Evolutionary conservation across 768 basidiomycete genomes (phyloP).

Genomic region (Clathrus columnatus): DNA sequence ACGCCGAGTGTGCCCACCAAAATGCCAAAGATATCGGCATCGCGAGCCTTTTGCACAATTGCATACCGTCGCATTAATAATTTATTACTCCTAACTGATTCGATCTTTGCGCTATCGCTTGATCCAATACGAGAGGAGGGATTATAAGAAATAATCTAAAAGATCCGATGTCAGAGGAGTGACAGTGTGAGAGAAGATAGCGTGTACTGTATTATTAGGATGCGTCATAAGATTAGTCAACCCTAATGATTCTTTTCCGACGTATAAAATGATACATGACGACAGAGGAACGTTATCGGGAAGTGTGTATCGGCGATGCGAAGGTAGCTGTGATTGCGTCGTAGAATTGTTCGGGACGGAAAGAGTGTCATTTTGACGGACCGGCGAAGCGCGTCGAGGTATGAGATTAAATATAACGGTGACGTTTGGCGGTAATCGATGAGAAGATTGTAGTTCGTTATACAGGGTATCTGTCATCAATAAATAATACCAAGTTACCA

Average conservation of each 20-base stretch:
- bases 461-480: constrained; percentile 1
- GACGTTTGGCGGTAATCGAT: not conserved
- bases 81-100: constrained; percentile 65
- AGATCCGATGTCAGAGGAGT: not conserved
- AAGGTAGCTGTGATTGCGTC: not conserved
- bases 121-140: constrained; percentile 41
- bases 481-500: not conserved
- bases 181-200: not conserved
- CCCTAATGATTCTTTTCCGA: constrained; percentile 74
- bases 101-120: constrained; percentile 33
- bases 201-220: constrained; percentile 45
- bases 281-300: not conserved
- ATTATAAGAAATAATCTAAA: constrained; percentile 71
- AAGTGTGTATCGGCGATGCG: constrained; percentile 6
- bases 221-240: constrained; percentile 85
- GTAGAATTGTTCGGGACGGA: not conserved
- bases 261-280: constrained; percentile 40
- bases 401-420: not conserved
- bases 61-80: constrained; percentile 88
- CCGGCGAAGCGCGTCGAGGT: not conserved
- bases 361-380: not conserved
- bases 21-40: constrained; percentile 92
- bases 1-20: constrained; percentile 92
- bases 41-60: constrained; percentile 75
- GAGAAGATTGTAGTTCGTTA: constrained; percentile 12